Evolutionary conservation across 495 filamentous ascomycete species (phyloP), one percentile per base, ranked within the genome.

Genomic region (Penicillium mononematosum): DNA sequence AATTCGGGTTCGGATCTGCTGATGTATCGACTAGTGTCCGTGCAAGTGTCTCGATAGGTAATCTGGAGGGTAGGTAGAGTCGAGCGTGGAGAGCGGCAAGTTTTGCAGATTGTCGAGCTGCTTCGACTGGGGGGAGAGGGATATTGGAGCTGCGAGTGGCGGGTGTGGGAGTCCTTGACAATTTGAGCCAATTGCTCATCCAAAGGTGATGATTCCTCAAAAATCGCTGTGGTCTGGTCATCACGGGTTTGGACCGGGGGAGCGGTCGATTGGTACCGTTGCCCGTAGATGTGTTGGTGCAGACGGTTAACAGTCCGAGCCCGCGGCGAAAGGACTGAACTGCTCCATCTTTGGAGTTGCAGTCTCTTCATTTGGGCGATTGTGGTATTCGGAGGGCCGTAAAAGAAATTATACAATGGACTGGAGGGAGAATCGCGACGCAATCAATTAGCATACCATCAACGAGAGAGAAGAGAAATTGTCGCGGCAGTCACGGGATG

Each of bases 61-160:
- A 80, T 70, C 85, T 87, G 34, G 83, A 78, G 31, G 92, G 86
- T 56, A 98, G 86, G 50, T 84, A 84, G 46, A 98, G 87, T 66
- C 94, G 92, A 66, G 92, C 88, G 74, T 96, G 92, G 32, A 98
- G 85, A 55, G 94, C 91, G 59, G 92, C 85, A 66, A 98, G 89
- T 77, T 96, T 96, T 54, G 93, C 86, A 51, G 94, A 97, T 57
- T 75, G 66, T 52, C 79, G 70, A n/a, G 92, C 88, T 59, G 78
- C 78, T 61, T 82, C 77, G 56, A 86, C 83, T 54, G 80, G 82
- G 60, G 60, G 88, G 91, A 66, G 89, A 92, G 57, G 89, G 59
- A 71, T 74, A 72, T 73, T 69, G 22, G 60, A 73, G 67, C 73
- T 74, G 65, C 51, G 70, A 58, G 53, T 65, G 55, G 49, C 60